Evolutionary conservation across 73 alveolate genomes (phyloP).

Genomic region (Uronychia binucleata): DNA sequence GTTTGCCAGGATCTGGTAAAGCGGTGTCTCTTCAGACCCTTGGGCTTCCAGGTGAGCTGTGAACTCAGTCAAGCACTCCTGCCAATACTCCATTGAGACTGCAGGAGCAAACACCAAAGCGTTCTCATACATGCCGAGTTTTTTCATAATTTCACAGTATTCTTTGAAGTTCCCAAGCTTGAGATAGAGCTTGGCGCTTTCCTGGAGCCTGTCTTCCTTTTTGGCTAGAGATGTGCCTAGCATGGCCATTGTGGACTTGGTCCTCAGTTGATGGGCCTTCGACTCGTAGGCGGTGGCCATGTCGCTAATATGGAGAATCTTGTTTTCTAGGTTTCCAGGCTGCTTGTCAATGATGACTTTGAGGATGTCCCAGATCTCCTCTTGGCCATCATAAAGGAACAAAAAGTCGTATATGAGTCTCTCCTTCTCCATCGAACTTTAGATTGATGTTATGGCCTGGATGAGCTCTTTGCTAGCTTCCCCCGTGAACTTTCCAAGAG

Average conservation of each 20-base stretch:
- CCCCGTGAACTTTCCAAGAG: conserved; percentile 26
- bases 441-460: neutral
- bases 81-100: conserved; percentile 84
- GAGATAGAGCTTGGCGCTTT: conserved; percentile 70
- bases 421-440: conserved; percentile 4
- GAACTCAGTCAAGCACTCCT: conserved; percentile 31
- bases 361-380: conserved; percentile 55
- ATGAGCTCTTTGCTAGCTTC: conserved; percentile 18
- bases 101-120: conserved; percentile 90
- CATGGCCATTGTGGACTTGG: conserved; percentile 23
- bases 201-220: conserved; percentile 71
- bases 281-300: conserved; percentile 36
- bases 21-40: neutral
- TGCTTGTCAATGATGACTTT: conserved; percentile 23
- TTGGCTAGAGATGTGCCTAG: conserved; percentile 59
- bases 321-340: conserved; percentile 29
- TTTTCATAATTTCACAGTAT: conserved; percentile 80
- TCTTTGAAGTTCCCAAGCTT: conserved; percentile 75
- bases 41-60: conserved; percentile 25
- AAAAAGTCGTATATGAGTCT: conserved; percentile 25
- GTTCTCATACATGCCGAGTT: conserved; percentile 65
- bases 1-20: neutral
- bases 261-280: conserved; percentile 46
- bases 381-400: conserved; percentile 48
- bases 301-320: conserved; percentile 48